phyloP scores from a whole-genome alignment of 2,329 filamentous ascomycete genomes.

The Microsporum ferrugineum region DNA sequence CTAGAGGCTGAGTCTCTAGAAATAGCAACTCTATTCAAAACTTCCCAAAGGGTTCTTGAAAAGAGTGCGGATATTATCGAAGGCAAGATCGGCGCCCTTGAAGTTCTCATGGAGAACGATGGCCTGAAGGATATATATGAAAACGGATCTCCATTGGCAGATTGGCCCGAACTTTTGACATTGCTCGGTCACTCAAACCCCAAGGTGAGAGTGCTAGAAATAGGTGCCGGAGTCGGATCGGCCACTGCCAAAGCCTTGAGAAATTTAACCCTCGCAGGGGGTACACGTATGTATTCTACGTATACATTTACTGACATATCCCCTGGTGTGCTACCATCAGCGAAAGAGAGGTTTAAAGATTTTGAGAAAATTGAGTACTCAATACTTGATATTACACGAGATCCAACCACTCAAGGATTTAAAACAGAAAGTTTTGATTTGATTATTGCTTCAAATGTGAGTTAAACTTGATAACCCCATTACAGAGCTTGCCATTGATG shows the following conservation, averaged over 20 bases:
- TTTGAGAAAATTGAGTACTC: background rate
- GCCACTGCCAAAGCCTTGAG: background rate
- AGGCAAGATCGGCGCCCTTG: background rate
- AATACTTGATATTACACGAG: background rate
- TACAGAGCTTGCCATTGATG: background rate
- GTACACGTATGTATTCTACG: background rate
- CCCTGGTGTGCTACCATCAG: background rate
- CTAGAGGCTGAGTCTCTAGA: too few relatives aligned
- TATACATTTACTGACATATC: constrained; percentile 12
- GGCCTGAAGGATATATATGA: background rate
- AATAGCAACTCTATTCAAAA: too few relatives aligned
- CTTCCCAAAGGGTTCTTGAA: background rate
- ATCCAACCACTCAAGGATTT: background rate
- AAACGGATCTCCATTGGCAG: background rate
- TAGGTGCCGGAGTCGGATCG: background rate
- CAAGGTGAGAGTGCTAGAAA: background rate
- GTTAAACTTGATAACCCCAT: background rate
- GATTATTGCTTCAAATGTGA: background rate
- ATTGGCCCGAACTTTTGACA: background rate
- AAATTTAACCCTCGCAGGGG: background rate
- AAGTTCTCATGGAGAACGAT: background rate
- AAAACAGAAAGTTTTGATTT: background rate
- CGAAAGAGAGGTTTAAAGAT: background rate
- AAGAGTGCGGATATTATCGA: background rate
- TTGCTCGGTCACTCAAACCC: background rate